These are phyloP conservation scores for Pugionium cornutum DNA, from an alignment of 345 rosid species.

Conservation along the genomic window DNA sequence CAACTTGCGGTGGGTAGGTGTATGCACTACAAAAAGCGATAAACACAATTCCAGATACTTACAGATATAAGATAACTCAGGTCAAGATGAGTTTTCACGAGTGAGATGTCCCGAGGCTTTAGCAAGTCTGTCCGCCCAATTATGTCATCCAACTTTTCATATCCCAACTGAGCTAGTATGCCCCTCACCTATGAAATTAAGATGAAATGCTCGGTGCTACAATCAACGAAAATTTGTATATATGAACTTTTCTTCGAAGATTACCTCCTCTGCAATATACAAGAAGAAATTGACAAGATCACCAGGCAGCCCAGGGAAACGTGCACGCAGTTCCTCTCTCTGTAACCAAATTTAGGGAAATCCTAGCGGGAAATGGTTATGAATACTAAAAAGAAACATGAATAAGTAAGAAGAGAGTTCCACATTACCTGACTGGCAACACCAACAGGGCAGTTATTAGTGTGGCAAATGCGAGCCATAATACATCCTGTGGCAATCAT, in stretches of 20 bases:
- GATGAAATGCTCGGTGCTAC: slow-evolving; percentile 5
- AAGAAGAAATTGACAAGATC: slow-evolving; percentile 95
- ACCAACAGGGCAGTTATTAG: slow-evolving; percentile 99
- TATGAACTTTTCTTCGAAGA: background rate
- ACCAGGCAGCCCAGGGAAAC: slow-evolving; percentile 99
- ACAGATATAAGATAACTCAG: slow-evolving; percentile 77
- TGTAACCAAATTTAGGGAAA: slow-evolving; percentile 34
- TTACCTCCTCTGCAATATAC: slow-evolving; percentile 98
- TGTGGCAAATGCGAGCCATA: slow-evolving; percentile 99
- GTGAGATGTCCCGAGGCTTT: slow-evolving; percentile 84
- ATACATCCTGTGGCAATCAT: slow-evolving; percentile 99
- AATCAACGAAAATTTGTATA: background rate
- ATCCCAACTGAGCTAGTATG: slow-evolving; percentile 87
- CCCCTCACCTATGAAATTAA: slow-evolving; percentile 72
- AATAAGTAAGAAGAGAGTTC: slow-evolving; percentile 26
- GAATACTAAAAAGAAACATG: slow-evolving; percentile 16
- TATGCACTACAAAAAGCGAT: slow-evolving; percentile 5
- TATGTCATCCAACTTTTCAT: slow-evolving; percentile 83
- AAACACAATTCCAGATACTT: slow-evolving; percentile 32
- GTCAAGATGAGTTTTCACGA: slow-evolving; percentile 96
- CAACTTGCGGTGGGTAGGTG: slow-evolving; percentile 10
- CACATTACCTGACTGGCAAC: slow-evolving; percentile 89
- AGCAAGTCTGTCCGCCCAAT: slow-evolving; percentile 84
- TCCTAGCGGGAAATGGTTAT: slow-evolving; percentile 7
- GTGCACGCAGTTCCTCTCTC: slow-evolving; percentile 98